These are phyloP conservation scores for Tausonia pullulans DNA, from an alignment of 1,284 basidiomycete species.

Conservation along the genomic window DNA sequence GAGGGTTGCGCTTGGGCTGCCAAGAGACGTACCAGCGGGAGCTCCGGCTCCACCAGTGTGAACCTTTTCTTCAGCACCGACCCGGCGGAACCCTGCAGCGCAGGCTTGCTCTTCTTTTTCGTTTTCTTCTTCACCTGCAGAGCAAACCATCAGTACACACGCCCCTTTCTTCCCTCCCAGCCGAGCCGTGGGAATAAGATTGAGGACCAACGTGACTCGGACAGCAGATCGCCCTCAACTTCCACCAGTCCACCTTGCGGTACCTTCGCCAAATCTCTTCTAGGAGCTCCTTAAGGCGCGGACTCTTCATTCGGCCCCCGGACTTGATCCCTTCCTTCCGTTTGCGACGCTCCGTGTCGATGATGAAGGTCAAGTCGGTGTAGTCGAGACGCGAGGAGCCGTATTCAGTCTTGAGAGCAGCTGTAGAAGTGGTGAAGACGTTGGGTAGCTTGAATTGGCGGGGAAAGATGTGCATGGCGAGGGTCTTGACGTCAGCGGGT, in stretches of 20 bases:
- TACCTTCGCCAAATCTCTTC: not conserved
- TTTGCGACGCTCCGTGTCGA: no score
- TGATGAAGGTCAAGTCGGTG: not conserved
- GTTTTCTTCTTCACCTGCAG: no score
- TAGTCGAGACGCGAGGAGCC: not conserved
- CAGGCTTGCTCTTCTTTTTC: no score
- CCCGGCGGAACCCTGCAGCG: no score
- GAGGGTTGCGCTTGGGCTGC: no score
- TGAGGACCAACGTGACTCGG: slow-evolving; percentile 4
- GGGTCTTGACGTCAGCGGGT: not conserved
- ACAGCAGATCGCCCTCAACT: slow-evolving; percentile 8
- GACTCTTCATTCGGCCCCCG: no score
- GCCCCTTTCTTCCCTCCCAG: no score
- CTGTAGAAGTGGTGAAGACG: slow-evolving; percentile 37
- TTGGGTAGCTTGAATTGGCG: slow-evolving; percentile 58
- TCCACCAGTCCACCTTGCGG: slow-evolving; percentile 7
- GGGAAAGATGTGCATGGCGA: slow-evolving; percentile 65
- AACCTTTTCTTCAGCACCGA: no score
- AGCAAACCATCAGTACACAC: no score
- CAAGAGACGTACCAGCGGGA: no score
- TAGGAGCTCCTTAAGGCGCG: not conserved
- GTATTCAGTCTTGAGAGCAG: not conserved
- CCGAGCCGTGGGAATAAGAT: no score
- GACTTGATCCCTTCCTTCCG: not conserved
- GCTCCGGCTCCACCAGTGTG: no score